phyloP scores from a whole-genome alignment of 176 grass and related monocot species.

The Cenchrus purpureus region DNA sequence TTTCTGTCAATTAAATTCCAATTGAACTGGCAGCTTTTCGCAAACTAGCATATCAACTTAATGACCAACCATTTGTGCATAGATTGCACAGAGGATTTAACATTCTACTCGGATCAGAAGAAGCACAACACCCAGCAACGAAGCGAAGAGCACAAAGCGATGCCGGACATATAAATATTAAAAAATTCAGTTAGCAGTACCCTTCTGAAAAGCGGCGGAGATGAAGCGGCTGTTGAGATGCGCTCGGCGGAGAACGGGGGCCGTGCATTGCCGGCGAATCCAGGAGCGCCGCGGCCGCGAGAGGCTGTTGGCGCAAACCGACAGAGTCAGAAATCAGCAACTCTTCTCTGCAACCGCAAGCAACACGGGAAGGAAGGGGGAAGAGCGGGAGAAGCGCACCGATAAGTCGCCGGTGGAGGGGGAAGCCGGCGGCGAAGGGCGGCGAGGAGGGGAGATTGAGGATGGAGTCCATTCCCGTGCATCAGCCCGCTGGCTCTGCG shows the following conservation, averaged over 20 bases:
- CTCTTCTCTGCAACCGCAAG: not conserved
- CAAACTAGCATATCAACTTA: not conserved
- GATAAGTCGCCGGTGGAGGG: not conserved
- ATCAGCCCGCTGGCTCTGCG: not conserved
- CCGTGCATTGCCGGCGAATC: not conserved
- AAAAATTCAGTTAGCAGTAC: not conserved
- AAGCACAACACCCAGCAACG: not conserved
- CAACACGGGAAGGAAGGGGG: not conserved
- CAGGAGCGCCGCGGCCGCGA: not conserved
- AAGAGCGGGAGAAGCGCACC: not conserved
- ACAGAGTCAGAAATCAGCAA: not conserved
- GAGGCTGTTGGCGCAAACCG: not conserved
- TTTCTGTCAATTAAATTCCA: not conserved
- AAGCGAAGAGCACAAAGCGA: no score
- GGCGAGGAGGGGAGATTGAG: not conserved
- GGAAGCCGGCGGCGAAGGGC: not conserved
- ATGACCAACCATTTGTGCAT: not conserved
- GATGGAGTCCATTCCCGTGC: not conserved
- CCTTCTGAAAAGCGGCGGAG: no score
- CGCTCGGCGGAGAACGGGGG: not conserved
- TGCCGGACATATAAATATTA: not conserved
- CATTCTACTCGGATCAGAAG: slow-evolving; percentile 6
- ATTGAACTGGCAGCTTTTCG: not conserved
- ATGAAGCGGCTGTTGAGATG: not conserved
- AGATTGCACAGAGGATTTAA: not conserved